Evolutionary conservation across 2,329 filamentous ascomycete species (phyloP).

Genomic region (Pseudopithomyces chartarum): DNA sequence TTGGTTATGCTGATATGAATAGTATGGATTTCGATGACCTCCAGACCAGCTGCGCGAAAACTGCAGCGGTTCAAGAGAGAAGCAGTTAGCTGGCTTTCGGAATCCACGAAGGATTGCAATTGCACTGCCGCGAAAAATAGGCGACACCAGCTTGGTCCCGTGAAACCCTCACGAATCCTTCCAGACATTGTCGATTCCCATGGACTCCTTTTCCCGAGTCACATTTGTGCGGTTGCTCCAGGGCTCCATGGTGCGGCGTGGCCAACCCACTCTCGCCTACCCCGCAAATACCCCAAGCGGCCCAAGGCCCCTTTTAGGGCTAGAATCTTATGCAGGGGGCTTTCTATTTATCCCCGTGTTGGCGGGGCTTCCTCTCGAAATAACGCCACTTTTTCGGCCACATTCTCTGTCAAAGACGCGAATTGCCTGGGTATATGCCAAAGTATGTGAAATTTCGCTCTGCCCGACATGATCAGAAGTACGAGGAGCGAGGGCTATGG

Average conservation of each 20-base stretch:
- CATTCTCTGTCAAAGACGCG: background rate
- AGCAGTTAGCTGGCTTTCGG: too few relatives aligned
- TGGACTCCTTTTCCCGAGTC: background rate
- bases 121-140: too few relatives aligned
- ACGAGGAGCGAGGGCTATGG: background rate
- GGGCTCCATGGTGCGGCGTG: background rate
- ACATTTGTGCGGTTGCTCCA: background rate
- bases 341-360: background rate
- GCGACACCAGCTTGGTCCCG: background rate
- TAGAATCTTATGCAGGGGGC: background rate
- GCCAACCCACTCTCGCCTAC: background rate
- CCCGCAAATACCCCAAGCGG: background rate
- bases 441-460: background rate
- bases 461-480: background rate
- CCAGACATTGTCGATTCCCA: too few relatives aligned
- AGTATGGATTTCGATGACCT: too few relatives aligned
- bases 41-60: too few relatives aligned
- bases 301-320: conserved; percentile 48
- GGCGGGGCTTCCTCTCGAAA: background rate
- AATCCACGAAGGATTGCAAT: too few relatives aligned
- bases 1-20: too few relatives aligned
- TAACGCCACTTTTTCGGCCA: background rate
- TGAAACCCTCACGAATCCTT: too few relatives aligned
- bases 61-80: too few relatives aligned
- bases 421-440: background rate